These are phyloP conservation scores for Trichoderma sp. DNA, from an alignment of 2,329 filamentous ascomycete genomes.

Conservation along the genomic window DNA sequence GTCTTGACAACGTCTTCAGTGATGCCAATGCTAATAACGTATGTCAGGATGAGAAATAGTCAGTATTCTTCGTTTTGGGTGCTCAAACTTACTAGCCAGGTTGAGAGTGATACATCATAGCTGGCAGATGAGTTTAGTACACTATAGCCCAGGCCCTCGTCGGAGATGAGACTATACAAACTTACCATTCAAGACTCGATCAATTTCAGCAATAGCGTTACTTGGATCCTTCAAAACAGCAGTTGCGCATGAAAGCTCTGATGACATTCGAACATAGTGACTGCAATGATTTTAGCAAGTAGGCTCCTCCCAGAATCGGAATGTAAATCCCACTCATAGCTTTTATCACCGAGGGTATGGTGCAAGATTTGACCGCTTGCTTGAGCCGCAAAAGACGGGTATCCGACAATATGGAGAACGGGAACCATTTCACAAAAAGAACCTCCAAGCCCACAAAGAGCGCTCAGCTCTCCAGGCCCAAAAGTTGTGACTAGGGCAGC, in stretches of 20 bases:
- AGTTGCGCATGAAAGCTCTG: background rate
- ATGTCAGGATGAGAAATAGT: background rate
- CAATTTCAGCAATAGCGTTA: background rate
- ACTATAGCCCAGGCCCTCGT: background rate
- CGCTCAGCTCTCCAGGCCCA: slow-evolving; percentile 4
- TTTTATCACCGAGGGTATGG: slow-evolving; percentile 7
- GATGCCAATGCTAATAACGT: background rate
- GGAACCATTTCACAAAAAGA: slow-evolving; percentile 7
- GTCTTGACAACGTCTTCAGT: background rate
- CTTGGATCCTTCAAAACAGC: background rate
- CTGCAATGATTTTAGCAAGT: background rate
- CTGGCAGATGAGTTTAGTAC: background rate
- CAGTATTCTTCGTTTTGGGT: background rate
- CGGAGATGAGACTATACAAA: background rate
- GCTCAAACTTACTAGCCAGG: background rate
- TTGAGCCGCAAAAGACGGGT: background rate
- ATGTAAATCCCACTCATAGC: background rate
- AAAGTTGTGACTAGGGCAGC: slow-evolving; percentile 5
- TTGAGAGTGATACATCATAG: slow-evolving; percentile 1
- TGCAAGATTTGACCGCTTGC: slow-evolving; percentile 1
- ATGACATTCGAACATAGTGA: background rate
- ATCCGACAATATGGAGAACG: slow-evolving; percentile 12
- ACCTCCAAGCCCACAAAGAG: slow-evolving; percentile 8
- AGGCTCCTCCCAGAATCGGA: background rate
- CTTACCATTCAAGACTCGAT: slow-evolving; percentile 10